Base-by-base conservation (phyloP, 495 filamentous ascomycete species). In the Lasiosphaeria miniovina region DNA sequence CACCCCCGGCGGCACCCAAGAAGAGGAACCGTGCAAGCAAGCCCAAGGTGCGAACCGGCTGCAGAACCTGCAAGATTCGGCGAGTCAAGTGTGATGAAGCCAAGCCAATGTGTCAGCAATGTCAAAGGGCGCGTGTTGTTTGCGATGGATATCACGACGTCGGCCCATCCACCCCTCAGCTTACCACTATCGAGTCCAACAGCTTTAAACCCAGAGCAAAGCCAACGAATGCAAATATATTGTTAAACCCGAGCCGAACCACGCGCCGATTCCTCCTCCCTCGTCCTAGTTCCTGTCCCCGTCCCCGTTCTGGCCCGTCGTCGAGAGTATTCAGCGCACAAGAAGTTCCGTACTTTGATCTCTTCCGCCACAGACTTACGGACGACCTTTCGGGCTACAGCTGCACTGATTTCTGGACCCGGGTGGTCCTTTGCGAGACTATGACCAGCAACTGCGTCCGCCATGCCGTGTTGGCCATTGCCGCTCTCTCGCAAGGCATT, bases 51-150 rank as follows among this genome's bases (percentile, higher is more conserved):
- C 68, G 68, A 4, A 71, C 71, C 6, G 70, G 70, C 6, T 73
- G 70, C 41, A 52, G 51, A 48, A 73, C 70, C 48, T 73, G 70
- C 65, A 73, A 73, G 60, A 63, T 33, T 31, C 65, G 70, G 11
- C 58, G 56, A 3, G 77, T 87, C 55, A 86, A 87, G 68, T 87
- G 84, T 53, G 83, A 84, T 59, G 84, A 87, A 67, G 69, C 65
- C 11, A 79, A 79, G 55, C 84, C 83, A 38, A 75, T 66, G n/a
- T 87, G 84, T 62, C 71, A 69, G 17, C 74, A 77, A 55, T 87
- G 84, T 62, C 65, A 78, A 41, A 82, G 74, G 56, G 75, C 80
- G 8, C 77, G 83, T 34, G 75, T 81, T 24, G 65, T 71, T 36
- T 87, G 84, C 65, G 82, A 79, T 58, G 83, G 83, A 17, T 85